Evolutionary conservation across 2,329 filamentous ascomycete species (phyloP).

Genomic region (Corniculantispora saksenae): DNA sequence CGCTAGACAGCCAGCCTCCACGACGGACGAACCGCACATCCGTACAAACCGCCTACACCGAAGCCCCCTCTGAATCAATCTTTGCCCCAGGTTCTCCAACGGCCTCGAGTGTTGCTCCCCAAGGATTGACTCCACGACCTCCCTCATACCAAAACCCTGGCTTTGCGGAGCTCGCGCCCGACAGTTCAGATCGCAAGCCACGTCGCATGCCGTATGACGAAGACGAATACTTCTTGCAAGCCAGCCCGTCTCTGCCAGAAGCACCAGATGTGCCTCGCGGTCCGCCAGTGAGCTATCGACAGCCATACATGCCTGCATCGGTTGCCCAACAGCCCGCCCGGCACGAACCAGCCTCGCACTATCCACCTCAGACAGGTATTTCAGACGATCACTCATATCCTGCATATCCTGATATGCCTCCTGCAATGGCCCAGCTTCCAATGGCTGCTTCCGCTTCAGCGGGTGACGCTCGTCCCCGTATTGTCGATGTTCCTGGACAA

Average conservation of each 20-base stretch:
- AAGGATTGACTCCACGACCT: slow-evolving; percentile 60
- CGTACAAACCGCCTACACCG: slow-evolving; percentile 56
- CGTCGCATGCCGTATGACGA: slow-evolving; percentile 41
- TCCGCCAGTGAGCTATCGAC: slow-evolving; percentile 59
- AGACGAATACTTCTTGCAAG: slow-evolving; percentile 41
- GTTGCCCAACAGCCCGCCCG: slow-evolving; percentile 23
- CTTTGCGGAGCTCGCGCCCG: slow-evolving; percentile 40
- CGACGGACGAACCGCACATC: slow-evolving; percentile 54
- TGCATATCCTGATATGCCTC: slow-evolving; percentile 2
- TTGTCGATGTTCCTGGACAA: slow-evolving; percentile 27
- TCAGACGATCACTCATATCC: neutral
- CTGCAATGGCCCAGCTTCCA: neutral
- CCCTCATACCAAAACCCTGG: slow-evolving; percentile 55
- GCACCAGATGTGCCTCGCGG: slow-evolving; percentile 63
- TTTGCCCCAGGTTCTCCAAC: slow-evolving; percentile 60
- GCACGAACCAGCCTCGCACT: slow-evolving; percentile 13
- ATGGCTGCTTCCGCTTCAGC: slow-evolving; percentile 3
- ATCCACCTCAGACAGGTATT: slow-evolving; percentile 14
- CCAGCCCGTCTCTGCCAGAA: slow-evolving; percentile 44
- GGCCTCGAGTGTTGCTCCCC: slow-evolving; percentile 49
- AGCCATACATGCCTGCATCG: slow-evolving; percentile 37
- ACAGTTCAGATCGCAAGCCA: slow-evolving; percentile 33
- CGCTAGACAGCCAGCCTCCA: slow-evolving; percentile 40
- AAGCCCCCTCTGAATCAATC: slow-evolving; percentile 58
- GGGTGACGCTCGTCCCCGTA: neutral